phyloP scores from a whole-genome alignment of 2,329 filamentous ascomycete genomes.

The Cercospora janseana region DNA sequence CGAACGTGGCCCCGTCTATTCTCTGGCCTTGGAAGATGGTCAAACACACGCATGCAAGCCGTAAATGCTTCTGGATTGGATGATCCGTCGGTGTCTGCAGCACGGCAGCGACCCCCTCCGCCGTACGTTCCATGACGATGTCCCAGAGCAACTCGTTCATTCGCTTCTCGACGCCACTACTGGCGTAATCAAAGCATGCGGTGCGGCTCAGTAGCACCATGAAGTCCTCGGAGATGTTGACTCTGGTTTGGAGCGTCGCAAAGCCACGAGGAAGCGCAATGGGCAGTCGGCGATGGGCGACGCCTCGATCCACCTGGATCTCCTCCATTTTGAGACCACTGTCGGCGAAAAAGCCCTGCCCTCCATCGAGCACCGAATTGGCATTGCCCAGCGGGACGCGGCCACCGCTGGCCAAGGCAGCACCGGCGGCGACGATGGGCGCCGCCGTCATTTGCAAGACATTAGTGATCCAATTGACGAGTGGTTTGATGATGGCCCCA shows the following conservation, averaged over 20 bases:
- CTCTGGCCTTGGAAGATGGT: slow-evolving; percentile 37
- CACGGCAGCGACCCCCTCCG: slow-evolving; percentile 19
- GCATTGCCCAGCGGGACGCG: slow-evolving; percentile 18
- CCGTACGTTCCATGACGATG: slow-evolving; percentile 33
- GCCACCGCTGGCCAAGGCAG: slow-evolving; percentile 19
- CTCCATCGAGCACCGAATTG: slow-evolving; percentile 14
- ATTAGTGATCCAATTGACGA: slow-evolving; percentile 28
- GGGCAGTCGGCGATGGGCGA: slow-evolving; percentile 28
- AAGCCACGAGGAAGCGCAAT: slow-evolving; percentile 38
- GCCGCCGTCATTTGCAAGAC: slow-evolving; percentile 26
- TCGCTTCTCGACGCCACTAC: slow-evolving; percentile 33
- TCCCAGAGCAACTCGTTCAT: slow-evolving; percentile 36
- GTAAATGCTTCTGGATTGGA: slow-evolving; percentile 34
- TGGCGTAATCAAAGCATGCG: slow-evolving; percentile 37
- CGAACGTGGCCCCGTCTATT: slow-evolving; percentile 32
- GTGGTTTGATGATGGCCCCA: slow-evolving; percentile 21
- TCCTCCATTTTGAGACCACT: slow-evolving; percentile 24
- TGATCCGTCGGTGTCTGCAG: slow-evolving; percentile 25
- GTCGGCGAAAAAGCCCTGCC: slow-evolving; percentile 21
- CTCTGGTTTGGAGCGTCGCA: slow-evolving; percentile 30
- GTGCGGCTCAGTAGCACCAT: slow-evolving; percentile 34
- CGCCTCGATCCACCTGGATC: slow-evolving; percentile 17
- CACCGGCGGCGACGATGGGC: slow-evolving; percentile 20
- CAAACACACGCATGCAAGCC: slow-evolving; percentile 36
- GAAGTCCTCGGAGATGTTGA: slow-evolving; percentile 32